These are phyloP conservation scores for Allium cepa DNA, from an alignment of 106 monocot species.

Conservation along the genomic window DNA sequence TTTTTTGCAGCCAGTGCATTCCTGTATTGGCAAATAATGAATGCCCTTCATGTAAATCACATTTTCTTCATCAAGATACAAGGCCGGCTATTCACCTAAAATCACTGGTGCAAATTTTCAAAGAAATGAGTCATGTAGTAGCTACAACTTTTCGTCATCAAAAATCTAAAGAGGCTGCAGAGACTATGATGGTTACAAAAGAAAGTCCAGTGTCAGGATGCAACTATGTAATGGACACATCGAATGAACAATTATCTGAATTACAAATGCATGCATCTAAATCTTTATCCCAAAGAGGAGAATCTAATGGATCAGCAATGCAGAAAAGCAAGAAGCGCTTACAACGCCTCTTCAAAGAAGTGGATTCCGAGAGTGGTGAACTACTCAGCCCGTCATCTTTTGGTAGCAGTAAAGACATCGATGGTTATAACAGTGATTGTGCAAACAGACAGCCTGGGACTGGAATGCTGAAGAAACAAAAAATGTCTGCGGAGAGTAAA, in stretches of 20 bases:
- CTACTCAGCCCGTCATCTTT: conserved; percentile 4
- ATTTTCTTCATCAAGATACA: conserved; percentile 51
- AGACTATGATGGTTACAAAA: neutral
- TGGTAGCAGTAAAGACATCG: conserved; percentile 12
- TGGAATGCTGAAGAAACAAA: conserved; percentile 4
- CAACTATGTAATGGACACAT: neutral
- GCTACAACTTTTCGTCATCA: conserved; percentile 15
- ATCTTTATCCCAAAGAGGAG: neutral
- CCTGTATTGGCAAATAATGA: conserved; percentile 9
- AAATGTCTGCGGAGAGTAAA: conserved; percentile 6
- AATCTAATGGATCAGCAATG: neutral
- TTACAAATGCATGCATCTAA: neutral
- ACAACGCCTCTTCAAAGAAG: neutral
- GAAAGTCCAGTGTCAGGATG: conserved; percentile 9
- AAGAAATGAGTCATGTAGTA: conserved; percentile 54
- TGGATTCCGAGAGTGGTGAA: conserved; percentile 1
- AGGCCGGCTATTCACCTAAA: conserved; percentile 52
- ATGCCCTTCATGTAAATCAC: conserved; percentile 51
- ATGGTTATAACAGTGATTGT: conserved; percentile 10
- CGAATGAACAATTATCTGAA: neutral
- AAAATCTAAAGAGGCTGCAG: conserved; percentile 17
- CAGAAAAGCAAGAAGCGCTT: neutral
- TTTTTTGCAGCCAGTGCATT: conserved; percentile 54
- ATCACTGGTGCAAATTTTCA: conserved; percentile 52
- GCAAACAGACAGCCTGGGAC: neutral